Conservation (phyloP, 306 rosid species). For the Vigna mungo region DNA sequence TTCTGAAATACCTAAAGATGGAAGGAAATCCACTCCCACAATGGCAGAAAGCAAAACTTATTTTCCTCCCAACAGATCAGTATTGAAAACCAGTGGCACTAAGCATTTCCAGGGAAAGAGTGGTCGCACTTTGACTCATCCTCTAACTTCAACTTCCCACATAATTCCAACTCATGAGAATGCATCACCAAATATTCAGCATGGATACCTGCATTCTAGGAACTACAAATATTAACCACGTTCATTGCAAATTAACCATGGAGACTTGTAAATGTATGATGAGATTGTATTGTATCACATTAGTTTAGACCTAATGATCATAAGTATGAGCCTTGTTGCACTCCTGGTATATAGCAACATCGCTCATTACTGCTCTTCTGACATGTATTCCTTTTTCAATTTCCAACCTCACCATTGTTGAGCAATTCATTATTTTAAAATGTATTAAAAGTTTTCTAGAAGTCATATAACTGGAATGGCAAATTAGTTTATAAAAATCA, state of each 20-base stretch:
- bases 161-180: slow-evolving; percentile 61
- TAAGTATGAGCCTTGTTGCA: slow-evolving; percentile 22
- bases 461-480: neutral
- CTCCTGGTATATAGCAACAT: slow-evolving; percentile 36
- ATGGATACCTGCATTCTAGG: slow-evolving; percentile 38
- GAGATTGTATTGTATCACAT: slow-evolving; percentile 37
- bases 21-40: slow-evolving; percentile 51
- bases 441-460: neutral
- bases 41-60: slow-evolving; percentile 49
- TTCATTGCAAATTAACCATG: neutral
- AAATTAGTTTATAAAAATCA: neutral
- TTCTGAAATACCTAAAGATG: slow-evolving; percentile 53
- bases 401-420: slow-evolving; percentile 17
- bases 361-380: slow-evolving; percentile 14
- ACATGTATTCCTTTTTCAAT: slow-evolving; percentile 7
- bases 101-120: slow-evolving; percentile 55
- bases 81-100: slow-evolving; percentile 54
- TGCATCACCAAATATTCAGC: slow-evolving; percentile 75
- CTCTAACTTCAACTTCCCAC: slow-evolving; percentile 58
- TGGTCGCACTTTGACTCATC: slow-evolving; percentile 48
- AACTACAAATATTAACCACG: slow-evolving; percentile 20
- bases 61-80: slow-evolving; percentile 52
- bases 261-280: slow-evolving; percentile 42
- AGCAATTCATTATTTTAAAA: slow-evolving; percentile 10
- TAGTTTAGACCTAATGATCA: slow-evolving; percentile 26